Conservation (phyloP, 768 basidiomycete species). For the Boletus edulis region DNA sequence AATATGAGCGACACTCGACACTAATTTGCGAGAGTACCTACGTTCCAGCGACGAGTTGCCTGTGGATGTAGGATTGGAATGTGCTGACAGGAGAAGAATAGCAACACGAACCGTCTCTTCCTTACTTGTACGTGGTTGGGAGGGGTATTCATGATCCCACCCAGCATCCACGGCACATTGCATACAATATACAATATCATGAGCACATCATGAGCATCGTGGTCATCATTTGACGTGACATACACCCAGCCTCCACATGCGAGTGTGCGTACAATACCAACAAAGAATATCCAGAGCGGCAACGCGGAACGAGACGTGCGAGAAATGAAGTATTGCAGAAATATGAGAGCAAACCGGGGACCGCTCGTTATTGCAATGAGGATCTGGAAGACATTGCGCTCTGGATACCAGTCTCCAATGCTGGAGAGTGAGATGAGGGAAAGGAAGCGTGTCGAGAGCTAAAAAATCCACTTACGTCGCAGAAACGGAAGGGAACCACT, state of each 20-base stretch:
- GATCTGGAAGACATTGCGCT: constrained; percentile 81
- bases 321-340: constrained; percentile 60
- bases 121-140: constrained; percentile 36
- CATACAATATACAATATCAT: constrained; percentile 87
- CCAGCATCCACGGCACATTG: constrained; percentile 89
- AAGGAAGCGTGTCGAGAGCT: not conserved
- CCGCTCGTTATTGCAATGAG: constrained; percentile 85
- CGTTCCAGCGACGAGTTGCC: constrained; percentile 53
- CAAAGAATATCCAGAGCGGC: constrained; percentile 51
- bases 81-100: not conserved
- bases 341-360: constrained; percentile 70
- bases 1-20: constrained; percentile 1
- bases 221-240: constrained; percentile 81
- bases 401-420: constrained; percentile 90
- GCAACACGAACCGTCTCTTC: constrained; percentile 47
- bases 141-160: constrained; percentile 60
- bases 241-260: constrained; percentile 92
- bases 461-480: constrained; percentile 54
- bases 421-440: constrained; percentile 36
- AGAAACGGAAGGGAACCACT: constrained; percentile 91
- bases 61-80: constrained; percentile 23
- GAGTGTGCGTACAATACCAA: constrained; percentile 71
- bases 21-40: constrained; percentile 16
- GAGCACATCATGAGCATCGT: constrained; percentile 79
- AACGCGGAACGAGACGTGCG: constrained; percentile 41